phyloP scores from a whole-genome alignment of 257 asterid genomes.

The Cinchona pubescens region DNA sequence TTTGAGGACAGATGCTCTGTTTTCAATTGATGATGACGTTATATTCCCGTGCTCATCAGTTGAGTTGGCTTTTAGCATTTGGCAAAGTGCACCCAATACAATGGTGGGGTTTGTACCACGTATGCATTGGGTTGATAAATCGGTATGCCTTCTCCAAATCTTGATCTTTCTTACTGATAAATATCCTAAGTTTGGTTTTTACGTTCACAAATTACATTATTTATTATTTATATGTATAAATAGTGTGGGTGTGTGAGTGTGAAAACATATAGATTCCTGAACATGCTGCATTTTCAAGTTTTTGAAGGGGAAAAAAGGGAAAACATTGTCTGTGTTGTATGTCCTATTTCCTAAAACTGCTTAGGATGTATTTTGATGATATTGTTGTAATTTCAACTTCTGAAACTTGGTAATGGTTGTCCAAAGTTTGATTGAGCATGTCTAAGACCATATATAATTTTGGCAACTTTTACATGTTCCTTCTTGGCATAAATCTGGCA shows the following conservation, averaged over 20 bases:
- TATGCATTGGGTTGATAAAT: constrained; percentile 57
- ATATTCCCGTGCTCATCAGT: constrained; percentile 71
- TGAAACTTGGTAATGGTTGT: neutral
- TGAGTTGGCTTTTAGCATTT: constrained; percentile 65
- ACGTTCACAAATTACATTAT: too few species aligned
- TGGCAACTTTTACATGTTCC: neutral
- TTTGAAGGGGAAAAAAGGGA: neutral
- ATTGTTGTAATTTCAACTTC: neutral
- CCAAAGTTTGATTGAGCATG: neutral
- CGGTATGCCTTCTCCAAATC: constrained; percentile 39
- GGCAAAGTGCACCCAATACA: constrained; percentile 77
- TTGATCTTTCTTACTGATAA: neutral
- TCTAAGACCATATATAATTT: neutral
- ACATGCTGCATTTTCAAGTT: neutral
- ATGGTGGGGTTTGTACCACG: constrained; percentile 98
- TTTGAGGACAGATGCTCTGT: constrained; percentile 68
- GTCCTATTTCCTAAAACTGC: neutral
- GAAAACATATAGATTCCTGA: too few species aligned
- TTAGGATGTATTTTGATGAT: neutral
- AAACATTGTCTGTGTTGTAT: neutral
- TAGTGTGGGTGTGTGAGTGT: too few species aligned
- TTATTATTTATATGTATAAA: too few species aligned
- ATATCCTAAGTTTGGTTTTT: neutral
- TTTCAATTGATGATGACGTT: constrained; percentile 78
- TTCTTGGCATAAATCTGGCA: neutral